A percentile compares a stretch with the other conserved stretches of the same genome.
Evolutionary conservation across 768 basidiomycete genomes (phyloP).

Genomic region (Psilocybe subaeruginosa): DNA sequence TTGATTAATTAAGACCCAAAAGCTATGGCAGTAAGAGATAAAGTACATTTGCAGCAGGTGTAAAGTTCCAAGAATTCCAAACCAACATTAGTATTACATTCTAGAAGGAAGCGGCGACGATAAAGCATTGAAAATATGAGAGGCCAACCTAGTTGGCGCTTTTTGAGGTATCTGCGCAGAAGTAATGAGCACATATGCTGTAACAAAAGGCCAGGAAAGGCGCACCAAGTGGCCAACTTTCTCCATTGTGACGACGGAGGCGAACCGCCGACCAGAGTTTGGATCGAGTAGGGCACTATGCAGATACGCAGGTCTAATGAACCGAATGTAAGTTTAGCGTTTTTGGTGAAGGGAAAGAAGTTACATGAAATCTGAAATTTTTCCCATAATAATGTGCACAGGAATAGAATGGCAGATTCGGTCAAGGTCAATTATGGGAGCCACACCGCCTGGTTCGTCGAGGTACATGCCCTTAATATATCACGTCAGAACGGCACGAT

Average conservation of each 20-base stretch:
- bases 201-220: not conserved
- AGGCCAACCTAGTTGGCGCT: slow-evolving; percentile 10
- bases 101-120: not conserved
- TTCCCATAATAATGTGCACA: slow-evolving; percentile 57
- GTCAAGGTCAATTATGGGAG: slow-evolving; percentile 52
- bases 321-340: not conserved
- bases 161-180: slow-evolving; percentile 18
- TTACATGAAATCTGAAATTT: slow-evolving; percentile 55
- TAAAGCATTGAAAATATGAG: slow-evolving; percentile 1
- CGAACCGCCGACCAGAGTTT: slow-evolving; percentile 34
- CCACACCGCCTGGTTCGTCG: slow-evolving; percentile 52
- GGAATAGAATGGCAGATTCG: slow-evolving; percentile 41
- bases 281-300: slow-evolving; percentile 39
- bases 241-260: slow-evolving; percentile 30
- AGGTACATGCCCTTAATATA: slow-evolving; percentile 60
- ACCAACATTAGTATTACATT: not conserved
- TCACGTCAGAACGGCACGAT: not conserved
- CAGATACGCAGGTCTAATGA: slow-evolving; percentile 34
- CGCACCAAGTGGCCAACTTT: slow-evolving; percentile 36
- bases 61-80: not conserved
- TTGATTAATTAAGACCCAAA: no score
- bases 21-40: not conserved
- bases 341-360: slow-evolving; percentile 19
- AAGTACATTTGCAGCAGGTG: not conserved
- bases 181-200: not conserved